Base-by-base conservation (phyloP, 352 stramenopile species). In the Pythium aquatile region DNA sequence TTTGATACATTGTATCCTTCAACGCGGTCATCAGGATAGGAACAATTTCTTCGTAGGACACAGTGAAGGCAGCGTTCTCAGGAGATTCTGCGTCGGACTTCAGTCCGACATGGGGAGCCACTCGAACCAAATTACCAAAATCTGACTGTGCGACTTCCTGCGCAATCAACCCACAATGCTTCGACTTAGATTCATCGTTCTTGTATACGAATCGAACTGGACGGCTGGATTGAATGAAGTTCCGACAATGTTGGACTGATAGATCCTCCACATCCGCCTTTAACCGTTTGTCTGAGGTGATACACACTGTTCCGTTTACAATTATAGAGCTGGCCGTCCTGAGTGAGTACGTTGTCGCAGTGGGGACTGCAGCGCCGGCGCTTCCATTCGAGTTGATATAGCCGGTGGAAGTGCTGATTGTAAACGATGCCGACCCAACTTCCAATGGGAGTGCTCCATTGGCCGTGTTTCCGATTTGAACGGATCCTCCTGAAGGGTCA, bases 321-420 rank as follows among this genome's bases (percentile, higher is more conserved):
- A 55, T 35, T n/a, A 55, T 55, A 10, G 49, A 55, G 35, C 49
- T 55, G 8, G 8, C 26, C 5, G 49, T 55, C 14, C 49, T 1
- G 8, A 55, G 11, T 13, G 49, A 55, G 26, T 55, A 55, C 6
- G n/a, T 24, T 8, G 49, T 55, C 49, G 6, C 49, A 30, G 49
- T 30, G 8, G 49, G 49, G 9, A 55, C 49, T 11, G 17, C 49
- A 16, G 9, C 17, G 9, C 49, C 49, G 24, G 49, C 10, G 17
- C 49, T 55, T 13, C 49, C 49, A 35, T 5, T 24, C 24, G 49
- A 32, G 17, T 55, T 55, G 49, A 55, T 55, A n/a, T 55, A 55
- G 16, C 49, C 49, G 10, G 9, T n/a, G 5, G 26, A 39, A 35
- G 49, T 55, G 17, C 29, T 35, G 1, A 55, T 8, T 10, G 26